Evolutionary conservation across 495 filamentous ascomycete genomes (phyloP).

Genomic region (Penicillium maclennaniae): DNA sequence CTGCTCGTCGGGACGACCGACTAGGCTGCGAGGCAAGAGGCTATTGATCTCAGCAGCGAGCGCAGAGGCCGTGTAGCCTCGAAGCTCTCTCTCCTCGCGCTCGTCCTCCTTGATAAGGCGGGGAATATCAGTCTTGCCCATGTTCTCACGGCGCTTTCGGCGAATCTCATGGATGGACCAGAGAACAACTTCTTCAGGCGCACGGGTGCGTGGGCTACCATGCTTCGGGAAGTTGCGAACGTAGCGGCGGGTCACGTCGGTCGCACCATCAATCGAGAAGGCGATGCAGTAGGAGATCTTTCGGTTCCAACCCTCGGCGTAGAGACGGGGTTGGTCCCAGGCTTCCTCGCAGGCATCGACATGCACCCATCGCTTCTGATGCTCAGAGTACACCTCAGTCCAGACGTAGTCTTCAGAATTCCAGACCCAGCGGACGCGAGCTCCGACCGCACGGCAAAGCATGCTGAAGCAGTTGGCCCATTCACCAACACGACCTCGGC

Average conservation of each 20-base stretch:
- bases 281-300: conserved; percentile 96
- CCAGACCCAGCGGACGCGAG: conserved; percentile 96
- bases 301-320: conserved; percentile 90
- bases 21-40: conserved; percentile 42
- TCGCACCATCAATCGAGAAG: conserved; percentile 91
- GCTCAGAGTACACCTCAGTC: conserved; percentile 96
- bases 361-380: conserved; percentile 92
- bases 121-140: conserved; percentile 75
- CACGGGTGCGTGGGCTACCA: conserved; percentile 65
- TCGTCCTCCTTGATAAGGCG: conserved; percentile 85
- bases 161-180: conserved; percentile 90
- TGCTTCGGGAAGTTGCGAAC: conserved; percentile 75
- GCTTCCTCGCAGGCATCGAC: conserved; percentile 92
- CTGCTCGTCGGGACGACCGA: conserved; percentile 35
- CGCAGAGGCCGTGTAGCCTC: conserved; percentile 66
- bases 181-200: conserved; percentile 82
- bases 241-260: conserved; percentile 93
- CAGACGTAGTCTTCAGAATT: conserved; percentile 96
- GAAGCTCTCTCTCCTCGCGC: conserved; percentile 79
- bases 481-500: conserved; percentile 83
- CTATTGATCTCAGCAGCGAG: conserved; percentile 62
- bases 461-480: conserved; percentile 99
- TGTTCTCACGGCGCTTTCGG: conserved; percentile 68
- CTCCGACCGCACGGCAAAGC: conserved; percentile 90
- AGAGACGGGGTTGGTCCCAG: conserved; percentile 92